These are phyloP conservation scores for Furcasterigmium furcatum DNA, from an alignment of 2,329 filamentous ascomycete species.

Conservation along the genomic window DNA sequence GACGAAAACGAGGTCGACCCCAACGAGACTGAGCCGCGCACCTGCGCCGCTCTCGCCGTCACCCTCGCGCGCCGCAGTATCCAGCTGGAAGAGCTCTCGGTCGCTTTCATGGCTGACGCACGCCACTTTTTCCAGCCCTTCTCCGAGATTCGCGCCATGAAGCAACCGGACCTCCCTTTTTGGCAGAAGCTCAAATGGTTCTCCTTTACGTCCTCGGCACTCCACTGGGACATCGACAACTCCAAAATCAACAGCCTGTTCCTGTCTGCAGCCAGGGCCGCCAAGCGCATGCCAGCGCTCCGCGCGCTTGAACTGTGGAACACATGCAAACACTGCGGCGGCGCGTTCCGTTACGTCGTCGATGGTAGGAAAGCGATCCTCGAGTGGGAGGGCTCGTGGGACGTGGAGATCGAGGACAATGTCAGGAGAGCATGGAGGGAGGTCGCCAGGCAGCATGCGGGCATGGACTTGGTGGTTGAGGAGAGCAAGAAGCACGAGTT, in stretches of 20 bases:
- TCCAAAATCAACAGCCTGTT: slow-evolving; percentile 18
- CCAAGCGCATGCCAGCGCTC: slow-evolving; percentile 20
- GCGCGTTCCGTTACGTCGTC: slow-evolving; percentile 20
- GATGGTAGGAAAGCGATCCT: neutral
- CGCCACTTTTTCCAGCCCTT: slow-evolving; percentile 16
- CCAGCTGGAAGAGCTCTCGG: slow-evolving; percentile 12
- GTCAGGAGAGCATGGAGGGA: neutral
- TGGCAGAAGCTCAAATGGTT: slow-evolving; percentile 19
- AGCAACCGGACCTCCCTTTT: slow-evolving; percentile 6
- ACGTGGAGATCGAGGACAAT: neutral
- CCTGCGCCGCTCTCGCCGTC: slow-evolving; percentile 10
- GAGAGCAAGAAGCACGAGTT: slow-evolving; percentile 1
- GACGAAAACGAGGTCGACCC: neutral
- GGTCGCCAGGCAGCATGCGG: neutral
- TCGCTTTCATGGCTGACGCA: slow-evolving; percentile 12
- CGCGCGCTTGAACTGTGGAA: slow-evolving; percentile 21
- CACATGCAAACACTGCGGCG: slow-evolving; percentile 16
- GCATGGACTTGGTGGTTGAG: neutral
- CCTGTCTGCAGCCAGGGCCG: slow-evolving; percentile 14
- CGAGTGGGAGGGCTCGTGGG: neutral
- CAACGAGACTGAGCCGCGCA: slow-evolving; percentile 3
- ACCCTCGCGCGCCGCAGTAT: slow-evolving; percentile 10
- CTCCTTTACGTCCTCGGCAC: slow-evolving; percentile 17
- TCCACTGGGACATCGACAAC: slow-evolving; percentile 11
- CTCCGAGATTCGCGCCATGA: slow-evolving; percentile 12